These are phyloP conservation scores for Phyllosticta ampelicida DNA, from an alignment of 2,329 filamentous ascomycete genomes.

Conservation along the genomic window DNA sequence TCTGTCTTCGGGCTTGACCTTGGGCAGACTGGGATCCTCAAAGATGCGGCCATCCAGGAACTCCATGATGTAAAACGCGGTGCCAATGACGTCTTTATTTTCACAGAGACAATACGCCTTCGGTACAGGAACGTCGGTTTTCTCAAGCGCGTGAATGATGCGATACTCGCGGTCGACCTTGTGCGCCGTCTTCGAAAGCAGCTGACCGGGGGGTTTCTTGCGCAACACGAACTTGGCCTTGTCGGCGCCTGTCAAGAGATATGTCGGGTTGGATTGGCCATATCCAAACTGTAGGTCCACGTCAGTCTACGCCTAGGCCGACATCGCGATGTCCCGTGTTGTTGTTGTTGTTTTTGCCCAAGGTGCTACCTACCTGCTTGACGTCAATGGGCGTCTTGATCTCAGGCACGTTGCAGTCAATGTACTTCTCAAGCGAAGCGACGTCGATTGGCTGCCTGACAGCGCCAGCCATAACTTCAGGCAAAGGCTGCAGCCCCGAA, in stretches of 20 bases:
- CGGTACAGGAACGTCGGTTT: slow-evolving; percentile 77
- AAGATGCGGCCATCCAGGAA: slow-evolving; percentile 91
- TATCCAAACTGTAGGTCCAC: slow-evolving; percentile 65
- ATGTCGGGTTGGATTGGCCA: slow-evolving; percentile 95
- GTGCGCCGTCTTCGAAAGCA: slow-evolving; percentile 88
- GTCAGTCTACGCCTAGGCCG: neutral
- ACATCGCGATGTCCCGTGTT: neutral
- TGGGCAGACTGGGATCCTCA: slow-evolving; percentile 75
- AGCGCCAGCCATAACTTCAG: slow-evolving; percentile 59
- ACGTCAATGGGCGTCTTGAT: slow-evolving; percentile 75
- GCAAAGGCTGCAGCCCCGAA: neutral
- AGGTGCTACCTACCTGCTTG: slow-evolving; percentile 59
- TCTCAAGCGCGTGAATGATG: slow-evolving; percentile 72
- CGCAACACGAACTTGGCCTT: slow-evolving; percentile 73
- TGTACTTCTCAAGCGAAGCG: slow-evolving; percentile 65
- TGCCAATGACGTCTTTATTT: slow-evolving; percentile 69
- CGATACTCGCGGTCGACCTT: slow-evolving; percentile 93
- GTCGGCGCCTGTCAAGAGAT: slow-evolving; percentile 63
- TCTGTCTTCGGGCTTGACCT: slow-evolving; percentile 56
- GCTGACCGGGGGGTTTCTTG: slow-evolving; percentile 93
- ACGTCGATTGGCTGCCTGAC: slow-evolving; percentile 88
- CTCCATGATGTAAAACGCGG: slow-evolving; percentile 94
- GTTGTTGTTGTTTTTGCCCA: neutral
- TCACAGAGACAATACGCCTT: slow-evolving; percentile 77
- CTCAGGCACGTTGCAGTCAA: slow-evolving; percentile 65